A percentile compares a stretch with the other conserved stretches of the same genome.
These are phyloP conservation scores for Dothistroma septosporum DNA, from an alignment of 2,329 filamentous ascomycete species.

Conservation along the genomic window DNA sequence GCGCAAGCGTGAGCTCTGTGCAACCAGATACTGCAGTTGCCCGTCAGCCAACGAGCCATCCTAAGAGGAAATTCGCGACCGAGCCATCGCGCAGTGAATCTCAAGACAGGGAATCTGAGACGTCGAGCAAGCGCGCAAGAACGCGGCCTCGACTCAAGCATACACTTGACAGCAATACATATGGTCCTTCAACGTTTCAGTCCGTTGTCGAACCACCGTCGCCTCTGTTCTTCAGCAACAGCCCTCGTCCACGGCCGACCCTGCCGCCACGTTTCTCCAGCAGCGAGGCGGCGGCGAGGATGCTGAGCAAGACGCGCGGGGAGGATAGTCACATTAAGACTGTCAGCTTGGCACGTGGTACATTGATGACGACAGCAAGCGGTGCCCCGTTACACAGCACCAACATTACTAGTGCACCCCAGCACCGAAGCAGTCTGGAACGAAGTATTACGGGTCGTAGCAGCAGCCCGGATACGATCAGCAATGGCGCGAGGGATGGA, in stretches of 20 bases:
- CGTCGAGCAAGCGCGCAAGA: slow-evolving; percentile 19
- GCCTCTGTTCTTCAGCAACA: slow-evolving; percentile 53
- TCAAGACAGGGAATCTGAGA: slow-evolving; percentile 14
- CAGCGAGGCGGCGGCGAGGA: slow-evolving; percentile 56
- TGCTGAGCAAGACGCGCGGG: slow-evolving; percentile 48
- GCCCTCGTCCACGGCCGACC: slow-evolving; percentile 39
- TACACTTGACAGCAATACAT: slow-evolving; percentile 29
- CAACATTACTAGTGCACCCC: slow-evolving; percentile 23
- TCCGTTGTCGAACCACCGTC: slow-evolving; percentile 31
- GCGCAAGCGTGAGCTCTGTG: background rate
- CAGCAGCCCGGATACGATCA: slow-evolving; percentile 24
- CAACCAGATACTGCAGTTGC: slow-evolving; percentile 4
- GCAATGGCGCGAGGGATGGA: slow-evolving; percentile 17
- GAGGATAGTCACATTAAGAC: slow-evolving; percentile 51
- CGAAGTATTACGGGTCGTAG: slow-evolving; percentile 26
- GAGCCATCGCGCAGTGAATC: slow-evolving; percentile 2
- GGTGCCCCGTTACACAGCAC: slow-evolving; percentile 6
- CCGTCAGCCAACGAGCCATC: background rate
- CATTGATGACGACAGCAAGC: slow-evolving; percentile 30
- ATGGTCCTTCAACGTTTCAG: slow-evolving; percentile 28
- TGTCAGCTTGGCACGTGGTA: slow-evolving; percentile 49
- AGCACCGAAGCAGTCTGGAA: slow-evolving; percentile 39
- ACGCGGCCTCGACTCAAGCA: slow-evolving; percentile 21
- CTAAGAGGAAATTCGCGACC: slow-evolving; percentile 19
- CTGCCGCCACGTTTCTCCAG: slow-evolving; percentile 55